Conservation (phyloP, 2,329 filamentous ascomycete genomes). For the Hymenoscyphus infarciens region DNA sequence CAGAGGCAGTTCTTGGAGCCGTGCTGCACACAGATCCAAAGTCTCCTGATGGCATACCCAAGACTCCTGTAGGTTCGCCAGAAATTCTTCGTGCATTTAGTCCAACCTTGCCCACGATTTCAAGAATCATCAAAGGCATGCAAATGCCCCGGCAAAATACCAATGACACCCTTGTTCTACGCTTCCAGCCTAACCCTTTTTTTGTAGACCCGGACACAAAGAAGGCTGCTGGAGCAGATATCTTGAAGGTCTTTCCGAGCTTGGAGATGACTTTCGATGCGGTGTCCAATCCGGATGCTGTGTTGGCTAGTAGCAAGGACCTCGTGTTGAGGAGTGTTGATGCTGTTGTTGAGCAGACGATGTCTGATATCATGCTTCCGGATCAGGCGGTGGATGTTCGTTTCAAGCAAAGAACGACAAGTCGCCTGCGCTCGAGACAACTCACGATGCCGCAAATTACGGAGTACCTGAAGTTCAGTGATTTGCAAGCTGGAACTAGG, state of each 20-base stretch:
- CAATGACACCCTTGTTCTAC: constrained; percentile 22
- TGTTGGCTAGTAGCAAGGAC: constrained; percentile 6
- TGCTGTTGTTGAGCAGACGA: constrained; percentile 26
- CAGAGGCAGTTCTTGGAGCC: constrained; percentile 28
- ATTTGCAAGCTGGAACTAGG: constrained; percentile 18
- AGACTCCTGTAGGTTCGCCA: neutral
- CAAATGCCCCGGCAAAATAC: neutral
- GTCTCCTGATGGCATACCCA: neutral
- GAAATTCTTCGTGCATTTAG: constrained; percentile 23
- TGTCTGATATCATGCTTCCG: constrained; percentile 34
- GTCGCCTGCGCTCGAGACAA: constrained; percentile 17
- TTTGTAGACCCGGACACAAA: neutral
- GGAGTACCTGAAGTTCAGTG: constrained; percentile 25
- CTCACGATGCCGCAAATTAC: constrained; percentile 16
- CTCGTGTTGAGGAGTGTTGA: constrained; percentile 21
- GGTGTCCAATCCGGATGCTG: neutral
- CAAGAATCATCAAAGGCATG: constrained; percentile 18
- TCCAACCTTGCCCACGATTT: constrained; percentile 26
- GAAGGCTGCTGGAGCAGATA: constrained; percentile 19
- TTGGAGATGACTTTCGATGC: constrained; percentile 33
- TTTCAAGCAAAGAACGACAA: constrained; percentile 30
- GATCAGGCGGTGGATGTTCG: constrained; percentile 32
- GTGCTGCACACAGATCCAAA: constrained; percentile 22
- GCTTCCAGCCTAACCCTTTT: constrained; percentile 33
- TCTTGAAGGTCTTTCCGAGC: constrained; percentile 29